Percentiles rank a stretch among this genome's conserved stretches.
Conservation (phyloP, 202 grass and related monocot genomes). For the Schoenoplectus triqueter region DNA sequence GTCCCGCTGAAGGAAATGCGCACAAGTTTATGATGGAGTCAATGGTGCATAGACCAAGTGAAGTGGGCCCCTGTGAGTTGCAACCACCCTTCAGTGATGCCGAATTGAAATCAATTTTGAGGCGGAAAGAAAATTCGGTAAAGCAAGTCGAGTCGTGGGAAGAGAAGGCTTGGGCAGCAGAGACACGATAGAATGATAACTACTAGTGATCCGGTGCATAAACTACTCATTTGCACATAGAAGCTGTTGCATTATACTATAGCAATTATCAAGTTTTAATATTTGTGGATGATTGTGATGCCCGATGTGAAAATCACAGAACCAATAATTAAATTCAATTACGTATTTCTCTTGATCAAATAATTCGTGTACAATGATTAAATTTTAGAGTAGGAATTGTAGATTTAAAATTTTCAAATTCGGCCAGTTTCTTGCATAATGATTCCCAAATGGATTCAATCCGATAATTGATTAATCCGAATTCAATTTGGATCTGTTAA, state of each 20-base stretch:
- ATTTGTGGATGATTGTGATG: no score
- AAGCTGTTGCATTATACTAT: background rate
- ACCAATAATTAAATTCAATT: background rate
- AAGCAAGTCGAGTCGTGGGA: conserved; percentile 82
- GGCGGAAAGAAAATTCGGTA: conserved; percentile 58
- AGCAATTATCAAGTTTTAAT: background rate
- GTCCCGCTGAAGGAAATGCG: conserved; percentile 49
- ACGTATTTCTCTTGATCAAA: background rate
- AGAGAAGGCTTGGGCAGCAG: conserved; percentile 38
- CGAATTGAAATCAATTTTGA: conserved; percentile 53
- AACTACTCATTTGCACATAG: conserved; percentile 2
- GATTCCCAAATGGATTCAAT: no score
- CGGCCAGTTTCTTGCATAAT: no score
- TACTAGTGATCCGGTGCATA: background rate
- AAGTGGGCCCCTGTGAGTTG: conserved; percentile 56
- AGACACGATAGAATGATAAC: background rate
- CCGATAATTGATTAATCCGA: no score
- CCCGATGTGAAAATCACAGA: no score
- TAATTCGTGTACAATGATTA: background rate
- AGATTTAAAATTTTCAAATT: background rate
- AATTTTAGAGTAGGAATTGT: background rate
- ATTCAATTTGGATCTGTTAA: no score
- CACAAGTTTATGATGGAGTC: conserved; percentile 81
- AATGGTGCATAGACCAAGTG: conserved; percentile 47
- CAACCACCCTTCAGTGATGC: conserved; percentile 50